phyloP scores from a whole-genome alignment of 768 basidiomycete species.

The Pisolithus tinctorius region DNA sequence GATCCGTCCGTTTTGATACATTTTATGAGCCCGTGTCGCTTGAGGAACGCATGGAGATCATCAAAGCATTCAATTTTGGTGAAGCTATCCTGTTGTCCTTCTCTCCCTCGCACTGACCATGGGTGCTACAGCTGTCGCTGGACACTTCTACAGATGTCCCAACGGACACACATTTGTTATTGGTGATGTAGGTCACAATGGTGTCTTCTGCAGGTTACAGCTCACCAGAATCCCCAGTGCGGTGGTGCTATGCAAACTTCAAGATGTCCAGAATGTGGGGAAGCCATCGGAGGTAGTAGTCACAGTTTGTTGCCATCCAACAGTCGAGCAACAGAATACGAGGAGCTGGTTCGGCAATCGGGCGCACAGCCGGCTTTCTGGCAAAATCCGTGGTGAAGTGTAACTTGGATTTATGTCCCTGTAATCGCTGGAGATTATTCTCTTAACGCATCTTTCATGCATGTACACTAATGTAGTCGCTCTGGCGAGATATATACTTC shows the following conservation, averaged over 20 bases:
- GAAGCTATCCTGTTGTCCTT: slow-evolving; percentile 1
- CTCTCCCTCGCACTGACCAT: neutral
- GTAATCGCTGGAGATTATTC: no score
- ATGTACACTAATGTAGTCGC: no score
- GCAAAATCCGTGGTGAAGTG: slow-evolving; percentile 13
- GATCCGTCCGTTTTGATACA: slow-evolving; percentile 32
- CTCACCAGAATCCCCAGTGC: slow-evolving; percentile 34
- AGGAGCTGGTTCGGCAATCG: slow-evolving; percentile 30
- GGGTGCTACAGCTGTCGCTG: slow-evolving; percentile 26
- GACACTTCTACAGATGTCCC: slow-evolving; percentile 44
- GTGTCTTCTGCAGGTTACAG: neutral
- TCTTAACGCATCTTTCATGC: no score
- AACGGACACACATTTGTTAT: slow-evolving; percentile 64
- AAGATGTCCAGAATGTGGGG: slow-evolving; percentile 53
- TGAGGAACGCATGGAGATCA: slow-evolving; percentile 45
- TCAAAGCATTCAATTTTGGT: slow-evolving; percentile 48
- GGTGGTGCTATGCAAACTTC: slow-evolving; percentile 47
- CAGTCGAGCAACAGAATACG: slow-evolving; percentile 39
- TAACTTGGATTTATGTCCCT: neutral
- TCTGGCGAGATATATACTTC: no score
- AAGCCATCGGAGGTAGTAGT: slow-evolving; percentile 41
- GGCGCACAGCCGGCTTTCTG: slow-evolving; percentile 28
- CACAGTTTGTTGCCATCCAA: slow-evolving; percentile 41
- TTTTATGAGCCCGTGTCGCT: slow-evolving; percentile 49
- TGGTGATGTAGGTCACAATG: slow-evolving; percentile 33